Base-by-base conservation (phyloP, 2,329 filamentous ascomycete species). In the Mollisia scopiformis region DNA sequence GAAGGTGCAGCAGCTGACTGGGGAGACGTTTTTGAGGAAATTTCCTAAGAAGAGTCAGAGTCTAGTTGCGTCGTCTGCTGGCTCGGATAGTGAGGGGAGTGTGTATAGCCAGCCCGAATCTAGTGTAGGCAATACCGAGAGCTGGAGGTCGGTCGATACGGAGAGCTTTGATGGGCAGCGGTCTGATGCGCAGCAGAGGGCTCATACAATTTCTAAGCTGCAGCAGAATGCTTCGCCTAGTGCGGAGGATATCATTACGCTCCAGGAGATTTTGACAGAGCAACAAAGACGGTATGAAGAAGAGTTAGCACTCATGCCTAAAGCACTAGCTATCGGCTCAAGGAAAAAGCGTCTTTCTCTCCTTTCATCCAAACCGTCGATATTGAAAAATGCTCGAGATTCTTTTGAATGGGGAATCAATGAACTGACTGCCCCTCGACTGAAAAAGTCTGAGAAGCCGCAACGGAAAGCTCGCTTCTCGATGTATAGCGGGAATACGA, bases 81-180 rank as follows among this genome's bases (percentile, higher is more conserved):
- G n/a, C 19, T 62, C 61, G 16, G 47, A 59, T n/a, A 63, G 58
- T 46, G 59, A 55, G 27, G 60, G 47, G 30, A 67, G 62, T 47
- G 46, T 64, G 14, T 67, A 67, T 37, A 64, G 61, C 33, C 64
- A 67, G 19, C 39, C 35, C 13, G 59, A 59, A 51, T 33, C 19
- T 30, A 23, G 41, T 14, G 25, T 14, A 16, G 27, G 16, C 13
- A 19, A 25, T 51, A 21, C 27, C 16, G 49, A 35, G 8, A 51
- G 27, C 14, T 51, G 28, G 28, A 51, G 23, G 3, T 31, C 28
- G 11, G 4, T 28, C 19, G 23, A 11, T 19, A 31, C 27, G 14
- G 7, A 21, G 33, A 19, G 11, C 14, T 11, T 2, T 5, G 8
- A 46, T n/a, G 41, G n/a, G 35, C 39, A 25, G 50, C 55, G 31